Conservation (phyloP, 495 filamentous ascomycete species). For the Aspergillus sclerotiicarbonarius region DNA sequence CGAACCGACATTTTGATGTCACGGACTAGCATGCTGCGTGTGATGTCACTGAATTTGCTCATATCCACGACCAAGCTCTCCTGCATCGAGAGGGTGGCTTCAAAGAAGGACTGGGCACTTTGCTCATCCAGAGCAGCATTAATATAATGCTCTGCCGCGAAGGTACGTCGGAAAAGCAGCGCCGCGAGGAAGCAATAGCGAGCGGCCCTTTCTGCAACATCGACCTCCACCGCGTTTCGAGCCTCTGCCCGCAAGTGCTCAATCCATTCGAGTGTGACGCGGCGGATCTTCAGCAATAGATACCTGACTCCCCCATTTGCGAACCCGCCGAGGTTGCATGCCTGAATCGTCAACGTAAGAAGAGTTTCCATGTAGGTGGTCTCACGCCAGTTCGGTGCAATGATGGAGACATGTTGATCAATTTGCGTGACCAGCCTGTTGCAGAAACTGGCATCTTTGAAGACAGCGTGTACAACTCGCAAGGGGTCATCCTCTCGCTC, state of each 20-base stretch:
- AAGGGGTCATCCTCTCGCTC: slow-evolving; percentile 3
- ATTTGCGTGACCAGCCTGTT: slow-evolving; percentile 26
- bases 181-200: slow-evolving; percentile 31
- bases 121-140: slow-evolving; percentile 16
- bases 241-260: slow-evolving; percentile 42
- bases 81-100: slow-evolving; percentile 37
- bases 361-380: slow-evolving; percentile 39
- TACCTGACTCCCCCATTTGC: not conserved
- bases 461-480: slow-evolving; percentile 26
- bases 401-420: slow-evolving; percentile 25
- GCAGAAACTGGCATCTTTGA: slow-evolving; percentile 29
- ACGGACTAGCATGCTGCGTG: slow-evolving; percentile 38
- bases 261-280: slow-evolving; percentile 43
- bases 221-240: slow-evolving; percentile 35
- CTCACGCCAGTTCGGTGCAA: slow-evolving; percentile 51
- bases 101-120: slow-evolving; percentile 33
- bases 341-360: slow-evolving; percentile 32
- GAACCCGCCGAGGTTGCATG: slow-evolving; percentile 30
- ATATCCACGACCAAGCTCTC: slow-evolving; percentile 28
- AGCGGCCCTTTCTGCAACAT: slow-evolving; percentile 27
- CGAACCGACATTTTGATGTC: slow-evolving; percentile 46
- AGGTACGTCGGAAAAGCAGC: slow-evolving; percentile 37
- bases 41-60: slow-evolving; percentile 7
- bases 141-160: slow-evolving; percentile 22
- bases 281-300: slow-evolving; percentile 23